Conservation (phyloP, 2,329 filamentous ascomycete species). For the Erysiphe neolycopersici region DNA sequence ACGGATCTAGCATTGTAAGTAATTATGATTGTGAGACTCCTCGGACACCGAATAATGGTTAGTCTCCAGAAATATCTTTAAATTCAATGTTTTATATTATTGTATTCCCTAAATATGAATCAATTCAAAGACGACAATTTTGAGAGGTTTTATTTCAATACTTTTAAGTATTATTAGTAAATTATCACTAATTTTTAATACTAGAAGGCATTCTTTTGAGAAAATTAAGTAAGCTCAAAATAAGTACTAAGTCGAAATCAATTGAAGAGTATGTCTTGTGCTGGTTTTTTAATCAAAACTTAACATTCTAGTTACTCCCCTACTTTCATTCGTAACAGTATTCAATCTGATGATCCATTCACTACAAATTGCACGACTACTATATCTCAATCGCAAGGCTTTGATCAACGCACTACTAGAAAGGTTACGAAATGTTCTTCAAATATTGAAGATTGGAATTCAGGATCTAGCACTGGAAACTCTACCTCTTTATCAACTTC, state of each 20-base stretch:
- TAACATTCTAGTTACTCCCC: constrained; percentile 7
- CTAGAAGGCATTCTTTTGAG: constrained; percentile 2
- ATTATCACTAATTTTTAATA: neutral
- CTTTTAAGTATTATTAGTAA: neutral
- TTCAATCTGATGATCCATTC: constrained; percentile 8
- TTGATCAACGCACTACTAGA: constrained; percentile 6
- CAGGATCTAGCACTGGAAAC: constrained; percentile 5
- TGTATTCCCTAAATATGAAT: neutral
- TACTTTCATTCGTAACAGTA: constrained; percentile 10
- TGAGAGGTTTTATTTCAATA: neutral
- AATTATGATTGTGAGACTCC: constrained; percentile 5
- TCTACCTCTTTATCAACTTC: constrained; percentile 4
- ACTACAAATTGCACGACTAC: neutral
- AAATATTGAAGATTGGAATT: constrained; percentile 10
- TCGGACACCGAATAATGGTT: constrained; percentile 7
- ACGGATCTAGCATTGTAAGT: constrained; percentile 6
- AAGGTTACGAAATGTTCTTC: constrained; percentile 4
- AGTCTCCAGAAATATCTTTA: neutral
- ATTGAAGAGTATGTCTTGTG: constrained; percentile 5
- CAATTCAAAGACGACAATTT: neutral
- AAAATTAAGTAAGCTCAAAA: constrained; percentile 2
- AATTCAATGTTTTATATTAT: neutral
- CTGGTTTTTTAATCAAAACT: neutral
- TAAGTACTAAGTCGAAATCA: neutral
- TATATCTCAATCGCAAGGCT: constrained; percentile 1